Conservation (phyloP, 2,329 filamentous ascomycete genomes). For the Cladophialophora immunda region DNA sequence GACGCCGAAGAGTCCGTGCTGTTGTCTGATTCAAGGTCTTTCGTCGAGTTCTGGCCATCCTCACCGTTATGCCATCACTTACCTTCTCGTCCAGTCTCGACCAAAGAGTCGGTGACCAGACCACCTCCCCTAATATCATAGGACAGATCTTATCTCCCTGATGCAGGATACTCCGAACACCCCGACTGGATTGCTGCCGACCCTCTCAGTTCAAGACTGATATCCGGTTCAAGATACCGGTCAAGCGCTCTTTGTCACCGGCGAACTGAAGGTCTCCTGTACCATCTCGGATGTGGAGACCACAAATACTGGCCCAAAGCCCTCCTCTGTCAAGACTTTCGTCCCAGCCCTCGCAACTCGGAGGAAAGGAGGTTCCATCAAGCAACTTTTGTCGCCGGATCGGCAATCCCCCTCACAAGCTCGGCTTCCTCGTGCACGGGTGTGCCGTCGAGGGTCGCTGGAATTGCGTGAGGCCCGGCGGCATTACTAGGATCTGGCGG, state of each 20-base stretch:
- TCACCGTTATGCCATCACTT: neutral
- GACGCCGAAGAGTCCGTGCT: neutral
- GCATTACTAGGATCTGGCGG: neutral
- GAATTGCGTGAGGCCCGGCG: neutral
- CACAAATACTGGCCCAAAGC: neutral
- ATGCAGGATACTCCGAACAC: neutral
- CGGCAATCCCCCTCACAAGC: neutral
- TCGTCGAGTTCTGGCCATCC: neutral
- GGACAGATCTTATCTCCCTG: neutral
- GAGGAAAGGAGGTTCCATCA: neutral
- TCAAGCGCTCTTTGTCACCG: neutral
- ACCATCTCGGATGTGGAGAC: neutral
- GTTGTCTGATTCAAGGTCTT: neutral
- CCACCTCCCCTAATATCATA: neutral
- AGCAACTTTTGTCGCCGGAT: neutral
- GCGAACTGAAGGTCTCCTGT: neutral
- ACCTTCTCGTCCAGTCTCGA: neutral
- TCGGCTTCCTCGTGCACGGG: neutral
- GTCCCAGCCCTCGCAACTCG: neutral
- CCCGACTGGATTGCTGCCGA: neutral
- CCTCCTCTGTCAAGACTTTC: neutral
- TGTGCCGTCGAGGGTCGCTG: neutral
- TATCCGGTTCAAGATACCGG: neutral
- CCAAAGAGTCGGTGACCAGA: neutral
- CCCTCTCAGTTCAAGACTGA: neutral